Conservation (phyloP, 2,329 filamentous ascomycete genomes). For the Diplodia corticola region DNA sequence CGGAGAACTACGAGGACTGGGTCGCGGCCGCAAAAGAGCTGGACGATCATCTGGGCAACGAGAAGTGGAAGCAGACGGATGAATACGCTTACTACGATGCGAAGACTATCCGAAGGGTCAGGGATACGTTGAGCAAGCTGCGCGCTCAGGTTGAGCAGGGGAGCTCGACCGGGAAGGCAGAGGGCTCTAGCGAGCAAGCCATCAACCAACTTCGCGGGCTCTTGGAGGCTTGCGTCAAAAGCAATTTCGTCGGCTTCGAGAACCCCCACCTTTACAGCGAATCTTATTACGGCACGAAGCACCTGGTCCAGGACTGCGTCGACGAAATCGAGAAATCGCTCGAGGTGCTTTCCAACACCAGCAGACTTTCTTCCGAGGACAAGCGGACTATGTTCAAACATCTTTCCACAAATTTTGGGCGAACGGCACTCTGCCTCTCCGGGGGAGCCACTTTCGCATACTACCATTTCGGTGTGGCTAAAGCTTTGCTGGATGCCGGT, state of each 20-base stretch:
- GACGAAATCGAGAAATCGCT: conserved; percentile 76
- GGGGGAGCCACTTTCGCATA: conserved; percentile 94
- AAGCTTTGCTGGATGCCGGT: conserved; percentile 81
- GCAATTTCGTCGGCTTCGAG: conserved; percentile 94
- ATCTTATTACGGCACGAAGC: conserved; percentile 97
- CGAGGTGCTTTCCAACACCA: conserved; percentile 66
- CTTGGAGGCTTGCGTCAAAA: conserved; percentile 90
- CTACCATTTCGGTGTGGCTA: conserved; percentile 92
- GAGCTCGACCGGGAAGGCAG: conserved; percentile 46
- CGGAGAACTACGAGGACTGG: conserved; percentile 81
- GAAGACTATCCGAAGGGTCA: conserved; percentile 75
- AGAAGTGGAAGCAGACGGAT: conserved; percentile 74
- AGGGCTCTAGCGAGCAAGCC: conserved; percentile 44
- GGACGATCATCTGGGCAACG: conserved; percentile 78
- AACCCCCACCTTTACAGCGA: conserved; percentile 94
- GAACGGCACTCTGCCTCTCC: conserved; percentile 88
- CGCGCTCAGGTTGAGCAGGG: conserved; percentile 57
- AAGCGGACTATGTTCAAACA: conserved; percentile 86
- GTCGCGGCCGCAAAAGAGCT: conserved; percentile 74
- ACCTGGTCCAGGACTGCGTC: conserved; percentile 84
- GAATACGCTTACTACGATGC: conserved; percentile 82
- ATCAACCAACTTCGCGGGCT: conserved; percentile 76
- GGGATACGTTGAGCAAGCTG: conserved; percentile 69
- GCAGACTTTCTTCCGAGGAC: conserved; percentile 66
- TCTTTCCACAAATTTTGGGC: conserved; percentile 84